Percentiles rank a stretch among this genome's conserved stretches.
Conservation (phyloP, 1,139 yeast species). For the Hansenula sp. region DNA sequence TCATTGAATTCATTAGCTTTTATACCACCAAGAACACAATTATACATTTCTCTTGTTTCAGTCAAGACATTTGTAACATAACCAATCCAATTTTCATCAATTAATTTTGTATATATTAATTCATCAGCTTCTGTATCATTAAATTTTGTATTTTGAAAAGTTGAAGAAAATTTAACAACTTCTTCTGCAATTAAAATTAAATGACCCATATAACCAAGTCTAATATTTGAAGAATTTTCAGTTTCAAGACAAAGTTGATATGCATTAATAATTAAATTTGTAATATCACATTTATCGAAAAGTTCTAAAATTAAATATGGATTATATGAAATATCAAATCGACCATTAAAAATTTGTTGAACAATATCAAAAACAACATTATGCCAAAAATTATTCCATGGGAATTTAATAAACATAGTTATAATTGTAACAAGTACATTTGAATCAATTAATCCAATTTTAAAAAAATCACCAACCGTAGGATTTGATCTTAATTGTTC, state of each 20-base stretch:
- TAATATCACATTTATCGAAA: conserved; percentile 73
- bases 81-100: conserved; percentile 66
- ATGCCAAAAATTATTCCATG: conserved; percentile 97
- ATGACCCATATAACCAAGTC: conserved; percentile 98
- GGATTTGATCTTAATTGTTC: conserved; percentile 46
- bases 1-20: conserved; percentile 19
- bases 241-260: conserved; percentile 70
- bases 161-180: conserved; percentile 75
- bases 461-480: conserved; percentile 85
- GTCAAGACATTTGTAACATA: conserved; percentile 82
- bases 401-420: conserved; percentile 85
- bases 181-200: conserved; percentile 93
- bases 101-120: conserved; percentile 26
- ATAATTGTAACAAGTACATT: conserved; percentile 73
- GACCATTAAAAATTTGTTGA: conserved; percentile 93
- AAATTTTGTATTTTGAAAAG: conserved; percentile 26
- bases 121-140: conserved; percentile 22
- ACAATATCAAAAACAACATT: conserved; percentile 97
- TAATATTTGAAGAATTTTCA: conserved; percentile 50
- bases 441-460: conserved; percentile 81
- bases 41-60: conserved; percentile 89
- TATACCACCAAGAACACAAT: conserved; percentile 83
- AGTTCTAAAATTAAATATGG: conserved; percentile 82
- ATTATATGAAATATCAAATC: conserved; percentile 86
- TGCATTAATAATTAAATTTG: conserved; percentile 81